Conservation (phyloP, 345 rosid genomes). For the Nasturtium officinale region DNA sequence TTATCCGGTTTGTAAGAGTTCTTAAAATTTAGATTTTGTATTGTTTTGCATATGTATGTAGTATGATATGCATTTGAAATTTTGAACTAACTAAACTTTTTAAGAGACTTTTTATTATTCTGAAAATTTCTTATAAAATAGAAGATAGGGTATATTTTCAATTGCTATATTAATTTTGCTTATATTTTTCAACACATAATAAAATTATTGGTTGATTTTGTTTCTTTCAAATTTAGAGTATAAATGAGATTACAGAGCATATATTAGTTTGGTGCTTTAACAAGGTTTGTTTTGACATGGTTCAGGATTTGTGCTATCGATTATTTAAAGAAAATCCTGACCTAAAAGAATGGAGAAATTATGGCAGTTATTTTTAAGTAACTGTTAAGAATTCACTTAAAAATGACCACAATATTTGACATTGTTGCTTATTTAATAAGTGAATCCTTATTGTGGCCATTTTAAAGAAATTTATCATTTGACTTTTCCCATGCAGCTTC, state of each 20-base stretch:
- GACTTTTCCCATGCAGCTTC: background rate
- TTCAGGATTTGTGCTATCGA: too few relatives aligned
- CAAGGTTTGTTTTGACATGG: too few relatives aligned
- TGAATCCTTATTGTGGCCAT: too few relatives aligned
- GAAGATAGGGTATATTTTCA: background rate
- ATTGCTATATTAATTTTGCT: too few relatives aligned
- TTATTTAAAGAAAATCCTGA: too few relatives aligned
- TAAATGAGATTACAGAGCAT: background rate
- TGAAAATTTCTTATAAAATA: background rate
- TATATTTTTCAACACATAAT: too few relatives aligned
- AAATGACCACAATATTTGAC: too few relatives aligned
- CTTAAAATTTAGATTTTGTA: background rate
- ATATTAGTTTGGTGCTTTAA: background rate
- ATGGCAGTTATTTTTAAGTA: too few relatives aligned
- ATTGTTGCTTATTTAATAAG: too few relatives aligned
- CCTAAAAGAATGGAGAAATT: too few relatives aligned
- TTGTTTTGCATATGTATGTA: background rate
- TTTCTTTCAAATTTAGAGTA: background rate
- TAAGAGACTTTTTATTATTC: background rate
- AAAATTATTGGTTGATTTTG: background rate
- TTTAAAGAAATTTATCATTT: background rate
- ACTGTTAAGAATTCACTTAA: too few relatives aligned
- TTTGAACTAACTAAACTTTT: background rate
- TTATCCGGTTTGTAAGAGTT: background rate
- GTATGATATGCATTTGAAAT: background rate